Evolutionary conservation across 805 yeast genomes (phyloP), one percentile per base, ranked within the genome.

Genomic region (Cyberlindnera americana): DNA sequence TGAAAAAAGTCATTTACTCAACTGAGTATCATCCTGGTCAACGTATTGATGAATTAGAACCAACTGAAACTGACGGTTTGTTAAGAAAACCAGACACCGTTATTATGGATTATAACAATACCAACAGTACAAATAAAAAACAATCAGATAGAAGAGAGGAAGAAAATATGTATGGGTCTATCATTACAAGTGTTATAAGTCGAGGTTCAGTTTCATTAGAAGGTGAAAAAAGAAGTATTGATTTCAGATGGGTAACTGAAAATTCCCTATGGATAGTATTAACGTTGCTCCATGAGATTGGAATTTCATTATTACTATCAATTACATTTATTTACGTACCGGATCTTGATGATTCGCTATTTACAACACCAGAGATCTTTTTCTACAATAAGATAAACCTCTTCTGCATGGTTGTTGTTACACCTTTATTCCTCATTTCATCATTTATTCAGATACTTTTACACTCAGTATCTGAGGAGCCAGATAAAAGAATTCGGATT

Each of bases 321-420:
- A 64, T 66, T 12, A 61, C 67, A 38, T 66, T 67, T 57, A 64
- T 66, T 27, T 68, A 64, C 45, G 65, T 64, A 2, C 69, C 68
- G 3, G 62, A 57, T 2, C 59, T 66, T 29, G 50, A 51, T 13
- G 49, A 61, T 26, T 52, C 57, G 3, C 39, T 33, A 32, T 60
- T 69, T 12, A 49, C 56, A 5, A 43, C 48, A 3, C 59, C 62
- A 6, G 64, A 59, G 36, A 59, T 52, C 37, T 65, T 56, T 45
- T 70, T 65, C 16, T 53, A 58, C 31, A 60, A 55, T 43, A 49
- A 57, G 3, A 49, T 66, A 31, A 18, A 42, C 13, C 32, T 44
- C 17, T 68, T 65, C 41, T 30, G 61, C 13, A n/a, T 62, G 5
- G 45, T 47, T 17, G 44, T 64, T 1, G 52, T 67, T 11, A 6